These are phyloP conservation scores for Papiliotrema laurentii DNA, from an alignment of 1,284 basidiomycete species.

Conservation along the genomic window DNA sequence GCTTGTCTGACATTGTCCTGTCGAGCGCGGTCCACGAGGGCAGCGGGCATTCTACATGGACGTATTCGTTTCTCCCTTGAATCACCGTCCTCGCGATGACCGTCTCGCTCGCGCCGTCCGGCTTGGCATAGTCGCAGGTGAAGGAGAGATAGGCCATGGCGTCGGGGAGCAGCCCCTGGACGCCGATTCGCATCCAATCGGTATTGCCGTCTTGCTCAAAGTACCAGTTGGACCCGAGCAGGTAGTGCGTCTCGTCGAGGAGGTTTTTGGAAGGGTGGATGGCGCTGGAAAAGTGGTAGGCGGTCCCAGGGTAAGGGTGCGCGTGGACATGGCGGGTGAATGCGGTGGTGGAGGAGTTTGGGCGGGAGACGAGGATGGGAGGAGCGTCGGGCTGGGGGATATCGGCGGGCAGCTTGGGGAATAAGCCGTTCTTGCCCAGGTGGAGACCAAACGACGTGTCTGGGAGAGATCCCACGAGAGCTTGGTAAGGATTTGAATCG, in stretches of 20 bases:
- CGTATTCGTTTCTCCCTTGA: slow-evolving; percentile 8
- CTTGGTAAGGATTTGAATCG: background rate
- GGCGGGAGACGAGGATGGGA: background rate
- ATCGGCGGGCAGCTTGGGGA: background rate
- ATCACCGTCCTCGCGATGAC: background rate
- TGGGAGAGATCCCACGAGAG: background rate
- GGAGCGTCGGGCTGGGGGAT: background rate
- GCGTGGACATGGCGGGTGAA: background rate
- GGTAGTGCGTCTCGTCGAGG: background rate
- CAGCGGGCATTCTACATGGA: slow-evolving; percentile 6
- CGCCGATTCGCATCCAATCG: background rate
- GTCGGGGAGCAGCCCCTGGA: background rate
- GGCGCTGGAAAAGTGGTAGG: background rate
- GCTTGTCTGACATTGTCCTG: slow-evolving; percentile 1
- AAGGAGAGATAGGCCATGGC: background rate
- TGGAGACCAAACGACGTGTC: background rate
- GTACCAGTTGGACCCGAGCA: background rate
- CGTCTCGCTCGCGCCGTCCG: background rate
- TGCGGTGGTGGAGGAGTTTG: background rate
- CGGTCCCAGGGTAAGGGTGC: background rate
- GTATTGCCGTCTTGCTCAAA: slow-evolving; percentile 1
- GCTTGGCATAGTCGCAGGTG: background rate
- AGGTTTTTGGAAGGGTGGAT: slow-evolving; percentile 1
- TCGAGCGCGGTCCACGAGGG: slow-evolving; percentile 7
- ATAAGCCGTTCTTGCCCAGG: too few relatives aligned